Evolutionary conservation across 208 protist species (phyloP).

Genomic region (Trypanosoma platydactyli): DNA sequence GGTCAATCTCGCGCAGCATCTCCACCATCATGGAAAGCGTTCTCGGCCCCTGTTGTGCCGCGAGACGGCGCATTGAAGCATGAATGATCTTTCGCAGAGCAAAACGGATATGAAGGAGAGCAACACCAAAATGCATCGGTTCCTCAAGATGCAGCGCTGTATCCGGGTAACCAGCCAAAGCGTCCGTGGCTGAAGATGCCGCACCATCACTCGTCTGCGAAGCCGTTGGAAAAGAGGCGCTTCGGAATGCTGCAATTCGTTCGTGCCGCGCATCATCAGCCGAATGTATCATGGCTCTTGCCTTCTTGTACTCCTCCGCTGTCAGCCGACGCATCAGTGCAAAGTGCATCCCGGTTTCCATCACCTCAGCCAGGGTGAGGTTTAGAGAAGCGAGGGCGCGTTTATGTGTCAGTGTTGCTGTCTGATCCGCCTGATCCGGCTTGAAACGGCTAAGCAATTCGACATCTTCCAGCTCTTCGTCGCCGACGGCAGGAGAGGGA

Average conservation of each 20-base stretch:
- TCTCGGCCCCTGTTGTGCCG: slow-evolving; percentile 50
- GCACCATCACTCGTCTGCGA: neutral
- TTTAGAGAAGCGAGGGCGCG: slow-evolving; percentile 59
- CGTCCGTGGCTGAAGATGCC: neutral
- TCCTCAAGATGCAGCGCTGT: slow-evolving; percentile 70
- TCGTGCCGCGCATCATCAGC: slow-evolving; percentile 72
- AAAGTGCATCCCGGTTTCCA: slow-evolving; percentile 78
- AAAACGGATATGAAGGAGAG: slow-evolving; percentile 79
- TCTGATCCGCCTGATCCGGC: slow-evolving; percentile 38
- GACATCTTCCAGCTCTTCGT: slow-evolving; percentile 32
- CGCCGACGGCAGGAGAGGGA: neutral
- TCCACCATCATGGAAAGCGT: slow-evolving; percentile 64
- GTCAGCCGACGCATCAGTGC: slow-evolving; percentile 42
- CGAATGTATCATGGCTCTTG: slow-evolving; percentile 59
- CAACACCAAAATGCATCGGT: slow-evolving; percentile 74
- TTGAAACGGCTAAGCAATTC: slow-evolving; percentile 40
- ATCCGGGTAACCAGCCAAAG: slow-evolving; percentile 34
- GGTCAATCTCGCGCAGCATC: slow-evolving; percentile 49
- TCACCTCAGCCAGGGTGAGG: slow-evolving; percentile 59
- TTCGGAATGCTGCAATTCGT: slow-evolving; percentile 49
- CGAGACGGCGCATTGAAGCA: slow-evolving; percentile 64
- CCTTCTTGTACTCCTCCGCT: slow-evolving; percentile 43
- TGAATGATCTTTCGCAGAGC: slow-evolving; percentile 86
- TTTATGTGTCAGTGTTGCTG: slow-evolving; percentile 57
- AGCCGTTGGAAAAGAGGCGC: slow-evolving; percentile 23